Percentiles rank a stretch among this genome's conserved stretches.
Evolutionary conservation across 164 flowering plant species (phyloP).

Genomic region (Sextonia rubra): DNA sequence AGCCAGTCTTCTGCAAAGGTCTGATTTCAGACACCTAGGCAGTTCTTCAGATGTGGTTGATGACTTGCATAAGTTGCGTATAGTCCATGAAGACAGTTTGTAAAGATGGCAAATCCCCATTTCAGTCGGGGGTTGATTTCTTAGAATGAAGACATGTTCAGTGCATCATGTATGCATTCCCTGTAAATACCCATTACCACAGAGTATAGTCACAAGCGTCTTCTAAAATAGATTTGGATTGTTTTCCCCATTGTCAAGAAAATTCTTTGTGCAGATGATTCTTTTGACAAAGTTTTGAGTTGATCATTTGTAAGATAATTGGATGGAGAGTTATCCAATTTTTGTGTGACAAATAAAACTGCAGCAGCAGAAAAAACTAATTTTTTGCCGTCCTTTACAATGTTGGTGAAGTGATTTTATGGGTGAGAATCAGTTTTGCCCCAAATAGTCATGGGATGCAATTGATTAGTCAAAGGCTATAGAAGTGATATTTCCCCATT

Average conservation of each 20-base stretch:
- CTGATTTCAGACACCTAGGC: constrained; percentile 45
- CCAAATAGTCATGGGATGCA: neutral
- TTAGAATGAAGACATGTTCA: neutral
- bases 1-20: constrained; percentile 43
- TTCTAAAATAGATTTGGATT: constrained; percentile 1
- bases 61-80: constrained; percentile 39
- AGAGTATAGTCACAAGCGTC: constrained; percentile 4
- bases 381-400: neutral
- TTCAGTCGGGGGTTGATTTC: neutral
- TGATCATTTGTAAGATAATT: constrained; percentile 9
- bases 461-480: no score
- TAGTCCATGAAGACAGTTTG: constrained; percentile 26
- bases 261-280: constrained; percentile 5
- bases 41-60: constrained; percentile 47
- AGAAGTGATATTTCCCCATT: no score
- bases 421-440: neutral
- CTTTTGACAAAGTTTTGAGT: constrained; percentile 11
- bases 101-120: neutral
- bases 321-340: neutral
- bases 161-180: neutral
- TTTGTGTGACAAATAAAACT: constrained; percentile 9
- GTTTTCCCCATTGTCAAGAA: neutral
- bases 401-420: neutral
- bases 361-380: constrained; percentile 6
- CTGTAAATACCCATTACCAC: constrained; percentile 20